Conservation (phyloP, 352 stramenopile genomes). For the Globisporangium middletonii region DNA sequence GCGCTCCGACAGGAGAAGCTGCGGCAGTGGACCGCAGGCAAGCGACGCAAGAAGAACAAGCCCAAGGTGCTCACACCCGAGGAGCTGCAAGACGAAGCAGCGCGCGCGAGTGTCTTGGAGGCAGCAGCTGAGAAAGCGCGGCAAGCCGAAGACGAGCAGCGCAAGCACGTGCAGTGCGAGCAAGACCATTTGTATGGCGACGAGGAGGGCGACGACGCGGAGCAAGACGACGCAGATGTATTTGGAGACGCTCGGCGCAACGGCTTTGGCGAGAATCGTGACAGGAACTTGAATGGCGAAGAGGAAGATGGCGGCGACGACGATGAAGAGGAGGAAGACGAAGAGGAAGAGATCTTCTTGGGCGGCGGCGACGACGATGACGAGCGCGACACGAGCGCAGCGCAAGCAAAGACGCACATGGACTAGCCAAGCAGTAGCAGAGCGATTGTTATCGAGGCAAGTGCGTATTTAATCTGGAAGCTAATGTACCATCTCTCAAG, state of each 20-base stretch:
- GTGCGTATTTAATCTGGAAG: neutral
- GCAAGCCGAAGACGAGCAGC: conserved; percentile 34
- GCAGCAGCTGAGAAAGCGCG: conserved; percentile 29
- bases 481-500: no score
- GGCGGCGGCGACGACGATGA: neutral
- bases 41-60: conserved; percentile 17
- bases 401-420: conserved; percentile 3
- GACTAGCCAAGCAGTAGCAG: neutral
- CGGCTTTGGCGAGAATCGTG: conserved; percentile 1
- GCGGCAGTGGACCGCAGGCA: conserved; percentile 20
- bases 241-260: conserved; percentile 9
- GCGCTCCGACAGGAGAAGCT: conserved; percentile 33
- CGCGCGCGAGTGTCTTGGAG: conserved; percentile 23
- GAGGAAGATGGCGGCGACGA: conserved; percentile 16
- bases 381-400: neutral
- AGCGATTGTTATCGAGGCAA: neutral
- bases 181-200: conserved; percentile 44
- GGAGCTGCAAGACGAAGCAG: conserved; percentile 21
- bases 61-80: conserved; percentile 17
- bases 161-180: conserved; percentile 23
- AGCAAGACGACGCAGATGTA: conserved; percentile 12
- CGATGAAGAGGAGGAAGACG: conserved; percentile 19
- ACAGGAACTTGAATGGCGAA: conserved; percentile 14
- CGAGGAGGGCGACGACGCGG: conserved; percentile 13
- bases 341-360: conserved; percentile 13